phyloP scores from a whole-genome alignment of 139 green algal genomes.

The Astrephomene gubernaculifera region DNA sequence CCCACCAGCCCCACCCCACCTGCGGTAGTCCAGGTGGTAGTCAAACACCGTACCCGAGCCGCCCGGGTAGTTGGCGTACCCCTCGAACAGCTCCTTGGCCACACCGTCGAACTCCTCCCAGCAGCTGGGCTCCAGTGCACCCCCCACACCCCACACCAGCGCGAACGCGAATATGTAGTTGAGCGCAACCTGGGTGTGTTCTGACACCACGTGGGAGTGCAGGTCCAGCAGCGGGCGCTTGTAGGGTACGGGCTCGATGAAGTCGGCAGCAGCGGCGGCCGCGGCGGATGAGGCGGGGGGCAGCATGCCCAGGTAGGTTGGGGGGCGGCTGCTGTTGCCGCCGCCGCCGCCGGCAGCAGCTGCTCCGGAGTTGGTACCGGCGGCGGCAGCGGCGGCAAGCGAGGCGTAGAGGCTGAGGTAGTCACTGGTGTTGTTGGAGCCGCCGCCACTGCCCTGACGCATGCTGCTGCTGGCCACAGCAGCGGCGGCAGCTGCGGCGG shows the following conservation, averaged over 20 bases:
- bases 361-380: neutral
- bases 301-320: no score
- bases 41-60: constrained; percentile 78
- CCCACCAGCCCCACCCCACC: constrained; percentile 13
- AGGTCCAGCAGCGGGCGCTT: constrained; percentile 30
- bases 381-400: no score
- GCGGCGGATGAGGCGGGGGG: neutral
- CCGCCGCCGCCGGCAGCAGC: neutral
- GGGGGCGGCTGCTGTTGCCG: neutral
- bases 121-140: constrained; percentile 55
- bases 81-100: constrained; percentile 60
- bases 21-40: constrained; percentile 69
- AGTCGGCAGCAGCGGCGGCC: neutral
- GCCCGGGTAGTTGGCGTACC: constrained; percentile 54
- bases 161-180: constrained; percentile 75
- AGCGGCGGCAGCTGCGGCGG: constrained; percentile 1
- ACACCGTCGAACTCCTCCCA: constrained; percentile 76
- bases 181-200: constrained; percentile 46
- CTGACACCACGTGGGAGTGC: neutral
- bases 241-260: neutral
- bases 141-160: constrained; percentile 79
- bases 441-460: no score
- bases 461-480: no score
- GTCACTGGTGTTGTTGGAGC: no score
- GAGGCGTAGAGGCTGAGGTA: no score